A percentile compares a stretch with the other conserved stretches of the same genome.
phyloP scores from a whole-genome alignment of 306 rosid genomes.

The Clitoria ternatea region DNA sequence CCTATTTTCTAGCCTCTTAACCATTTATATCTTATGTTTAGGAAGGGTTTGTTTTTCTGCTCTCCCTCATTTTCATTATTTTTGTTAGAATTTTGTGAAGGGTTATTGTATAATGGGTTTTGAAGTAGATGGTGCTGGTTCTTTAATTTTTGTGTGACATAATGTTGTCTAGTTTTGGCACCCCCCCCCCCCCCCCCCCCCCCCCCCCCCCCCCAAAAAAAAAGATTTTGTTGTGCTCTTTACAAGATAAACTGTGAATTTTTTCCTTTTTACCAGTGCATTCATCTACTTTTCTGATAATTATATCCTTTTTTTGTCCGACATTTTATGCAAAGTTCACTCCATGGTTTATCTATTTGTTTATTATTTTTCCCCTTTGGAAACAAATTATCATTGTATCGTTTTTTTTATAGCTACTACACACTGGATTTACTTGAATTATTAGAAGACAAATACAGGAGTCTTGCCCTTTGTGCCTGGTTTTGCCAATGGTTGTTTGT shows the following conservation, averaged over 20 bases:
- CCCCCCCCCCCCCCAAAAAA: not conserved
- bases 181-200: not conserved
- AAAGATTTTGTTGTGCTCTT: not conserved
- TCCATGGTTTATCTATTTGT: not conserved
- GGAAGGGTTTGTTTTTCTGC: not conserved
- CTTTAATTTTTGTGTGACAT: not conserved
- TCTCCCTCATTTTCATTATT: not conserved
- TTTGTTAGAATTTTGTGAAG: slow-evolving; percentile 5
- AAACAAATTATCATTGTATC: not conserved
- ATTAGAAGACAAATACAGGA: slow-evolving; percentile 15
- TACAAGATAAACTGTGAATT: not conserved
- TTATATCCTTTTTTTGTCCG: not conserved
- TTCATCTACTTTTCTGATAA: not conserved
- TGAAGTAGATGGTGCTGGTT: not conserved
- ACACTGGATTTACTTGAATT: not conserved
- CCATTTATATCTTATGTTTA: not conserved
- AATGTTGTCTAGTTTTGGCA: not conserved
- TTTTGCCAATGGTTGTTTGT: slow-evolving; percentile 23
- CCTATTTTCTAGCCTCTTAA: too few species aligned
- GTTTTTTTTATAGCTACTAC: not conserved
- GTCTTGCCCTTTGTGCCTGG: slow-evolving; percentile 12
- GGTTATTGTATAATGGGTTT: not conserved
- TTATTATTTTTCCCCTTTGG: not conserved
- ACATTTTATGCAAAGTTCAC: not conserved
- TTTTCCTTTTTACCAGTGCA: not conserved